phyloP scores from a whole-genome alignment of 768 basidiomycete species.

The Hypsizygus marmoreus region DNA sequence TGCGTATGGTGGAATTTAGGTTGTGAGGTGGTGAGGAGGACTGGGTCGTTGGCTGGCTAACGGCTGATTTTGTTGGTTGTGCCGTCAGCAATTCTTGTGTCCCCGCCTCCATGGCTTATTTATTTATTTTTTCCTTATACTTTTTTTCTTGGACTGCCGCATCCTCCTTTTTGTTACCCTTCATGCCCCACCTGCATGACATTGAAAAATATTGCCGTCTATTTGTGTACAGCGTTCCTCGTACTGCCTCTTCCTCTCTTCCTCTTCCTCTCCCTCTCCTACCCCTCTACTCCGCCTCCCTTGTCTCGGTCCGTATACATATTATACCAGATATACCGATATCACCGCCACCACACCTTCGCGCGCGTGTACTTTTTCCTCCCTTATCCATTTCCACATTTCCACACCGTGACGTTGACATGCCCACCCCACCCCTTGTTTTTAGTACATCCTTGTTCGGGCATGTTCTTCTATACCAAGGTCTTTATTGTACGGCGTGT shows the following conservation, averaged over 20 bases:
- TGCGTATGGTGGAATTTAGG: slow-evolving; percentile 40
- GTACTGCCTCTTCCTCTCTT: slow-evolving; percentile 3
- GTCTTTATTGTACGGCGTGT: too few relatives aligned
- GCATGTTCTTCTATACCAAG: slow-evolving; percentile 8
- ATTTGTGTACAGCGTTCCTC: not conserved
- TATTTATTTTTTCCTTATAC: slow-evolving; percentile 1
- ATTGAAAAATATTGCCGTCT: too few relatives aligned
- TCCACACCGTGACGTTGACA: slow-evolving; percentile 4
- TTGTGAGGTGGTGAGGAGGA: slow-evolving; percentile 4
- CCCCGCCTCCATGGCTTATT: slow-evolving; percentile 2
- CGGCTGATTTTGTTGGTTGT: slow-evolving; percentile 4
- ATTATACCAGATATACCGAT: slow-evolving; percentile 16
- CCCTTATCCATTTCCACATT: not conserved
- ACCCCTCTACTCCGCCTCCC: not conserved
- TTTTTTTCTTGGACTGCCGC: not conserved
- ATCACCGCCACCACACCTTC: slow-evolving; percentile 6
- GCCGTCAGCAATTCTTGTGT: not conserved
- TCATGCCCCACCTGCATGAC: too few relatives aligned
- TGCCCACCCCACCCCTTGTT: too few relatives aligned
- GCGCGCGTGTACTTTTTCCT: slow-evolving; percentile 9
- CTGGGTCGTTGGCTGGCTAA: too few relatives aligned
- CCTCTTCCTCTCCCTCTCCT: not conserved
- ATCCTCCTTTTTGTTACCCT: not conserved
- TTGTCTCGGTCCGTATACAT: slow-evolving; percentile 18
- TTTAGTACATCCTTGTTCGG: too few relatives aligned